phyloP scores from a whole-genome alignment of 371 early-diverging fungal species.

The Syncephalastrum racemosum region DNA sequence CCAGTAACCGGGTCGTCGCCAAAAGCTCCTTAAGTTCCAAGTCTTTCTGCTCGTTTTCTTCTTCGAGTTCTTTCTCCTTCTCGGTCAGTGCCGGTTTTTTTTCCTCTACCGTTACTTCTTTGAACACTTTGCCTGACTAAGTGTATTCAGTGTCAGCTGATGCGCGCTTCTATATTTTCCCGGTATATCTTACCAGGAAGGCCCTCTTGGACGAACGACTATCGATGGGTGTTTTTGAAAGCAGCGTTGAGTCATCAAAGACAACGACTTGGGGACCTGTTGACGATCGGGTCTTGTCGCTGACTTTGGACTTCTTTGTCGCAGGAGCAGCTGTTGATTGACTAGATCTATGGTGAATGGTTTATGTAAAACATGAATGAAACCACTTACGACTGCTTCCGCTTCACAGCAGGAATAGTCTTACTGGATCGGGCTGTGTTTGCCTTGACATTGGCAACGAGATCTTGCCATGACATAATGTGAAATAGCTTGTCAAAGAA shows the following conservation, averaged over 20 bases:
- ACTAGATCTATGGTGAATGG: too few relatives aligned
- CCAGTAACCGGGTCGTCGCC: constrained; percentile 40
- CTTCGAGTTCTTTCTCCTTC: constrained; percentile 38
- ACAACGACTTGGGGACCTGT: constrained; percentile 41
- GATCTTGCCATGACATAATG: too few relatives aligned
- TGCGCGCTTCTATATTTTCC: background rate
- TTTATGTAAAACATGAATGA: too few relatives aligned
- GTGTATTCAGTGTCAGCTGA: background rate
- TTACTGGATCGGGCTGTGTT: too few relatives aligned
- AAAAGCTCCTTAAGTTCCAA: constrained; percentile 38
- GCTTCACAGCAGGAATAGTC: too few relatives aligned
- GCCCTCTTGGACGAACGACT: constrained; percentile 33
- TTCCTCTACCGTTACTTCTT: constrained; percentile 6
- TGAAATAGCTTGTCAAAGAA: too few relatives aligned
- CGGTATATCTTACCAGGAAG: constrained; percentile 34
- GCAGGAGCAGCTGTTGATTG: too few relatives aligned
- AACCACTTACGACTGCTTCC: too few relatives aligned
- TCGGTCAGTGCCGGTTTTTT: constrained; percentile 1
- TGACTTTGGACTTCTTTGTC: too few relatives aligned
- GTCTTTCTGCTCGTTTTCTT: constrained; percentile 40
- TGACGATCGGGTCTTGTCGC: background rate
- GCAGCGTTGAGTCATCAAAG: constrained; percentile 29
- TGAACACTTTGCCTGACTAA: constrained; percentile 37
- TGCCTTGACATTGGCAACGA: too few relatives aligned
- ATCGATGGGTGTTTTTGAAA: constrained; percentile 25